A percentile compares a stretch with the other conserved stretches of the same genome.
phyloP scores from a whole-genome alignment of 768 basidiomycete species.

The Phlebiopsis flavidoalba region DNA sequence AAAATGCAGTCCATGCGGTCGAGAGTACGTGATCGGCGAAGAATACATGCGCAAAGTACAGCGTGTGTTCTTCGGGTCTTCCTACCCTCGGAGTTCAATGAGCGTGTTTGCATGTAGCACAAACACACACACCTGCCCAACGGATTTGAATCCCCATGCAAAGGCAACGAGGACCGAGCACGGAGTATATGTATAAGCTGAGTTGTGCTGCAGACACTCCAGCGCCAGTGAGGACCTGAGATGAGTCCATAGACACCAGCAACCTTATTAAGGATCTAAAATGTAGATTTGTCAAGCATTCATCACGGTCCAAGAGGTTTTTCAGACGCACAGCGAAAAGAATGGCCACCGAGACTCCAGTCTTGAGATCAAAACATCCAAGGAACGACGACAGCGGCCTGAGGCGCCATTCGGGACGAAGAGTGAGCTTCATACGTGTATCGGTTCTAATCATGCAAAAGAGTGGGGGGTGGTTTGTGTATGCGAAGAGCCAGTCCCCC shows the following conservation, averaged over 20 bases:
- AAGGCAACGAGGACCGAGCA: conserved; percentile 73
- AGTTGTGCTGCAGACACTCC: conserved; percentile 94
- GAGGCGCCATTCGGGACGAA: conserved; percentile 79
- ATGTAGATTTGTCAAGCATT: conserved; percentile 13
- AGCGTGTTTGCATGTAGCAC: neutral
- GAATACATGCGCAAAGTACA: conserved; percentile 91
- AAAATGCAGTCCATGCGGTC: conserved; percentile 91
- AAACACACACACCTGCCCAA: conserved; percentile 63
- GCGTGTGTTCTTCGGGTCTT: conserved; percentile 72
- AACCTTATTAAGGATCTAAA: conserved; percentile 90
- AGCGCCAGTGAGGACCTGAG: conserved; percentile 81
- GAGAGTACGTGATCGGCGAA: conserved; percentile 87
- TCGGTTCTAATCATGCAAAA: conserved; percentile 14
- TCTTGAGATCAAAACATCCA: conserved; percentile 89
- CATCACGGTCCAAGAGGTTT: neutral
- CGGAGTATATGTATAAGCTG: conserved; percentile 91
- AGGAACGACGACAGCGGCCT: conserved; percentile 82
- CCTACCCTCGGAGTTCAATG: conserved; percentile 42
- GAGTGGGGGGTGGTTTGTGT: neutral
- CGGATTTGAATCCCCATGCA: conserved; percentile 83
- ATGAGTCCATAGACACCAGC: conserved; percentile 96
- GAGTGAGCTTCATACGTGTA: conserved; percentile 64
- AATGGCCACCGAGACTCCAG: conserved; percentile 82
- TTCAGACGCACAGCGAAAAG: conserved; percentile 74
- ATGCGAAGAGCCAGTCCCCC: neutral